Base-by-base conservation (phyloP, 352 stramenopile species). In the Phytophthora sp. region DNA sequence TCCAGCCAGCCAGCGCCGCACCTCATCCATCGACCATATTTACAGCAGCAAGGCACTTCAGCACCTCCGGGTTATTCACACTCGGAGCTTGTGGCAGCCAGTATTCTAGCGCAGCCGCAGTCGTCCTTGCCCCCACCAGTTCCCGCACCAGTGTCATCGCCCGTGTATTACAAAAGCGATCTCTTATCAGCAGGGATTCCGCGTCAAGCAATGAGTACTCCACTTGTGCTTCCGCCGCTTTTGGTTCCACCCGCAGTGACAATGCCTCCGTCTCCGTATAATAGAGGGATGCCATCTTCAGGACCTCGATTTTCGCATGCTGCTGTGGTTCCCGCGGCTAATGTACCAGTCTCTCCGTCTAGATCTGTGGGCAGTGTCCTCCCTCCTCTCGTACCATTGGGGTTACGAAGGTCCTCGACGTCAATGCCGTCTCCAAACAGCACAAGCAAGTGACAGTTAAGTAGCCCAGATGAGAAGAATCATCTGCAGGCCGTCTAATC, bases 11-110 rank as follows among this genome's bases (percentile, higher is more conserved):
- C 52, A 37, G 26, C 35, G 30, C 31, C 31, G 17, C 37, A 20
- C 9, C 9, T 31, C 15, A 45, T 31, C n/a, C 38, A 35, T n/a
- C 45, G 37, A 18, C 56, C 49, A 17, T 62, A 61, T 63, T 11
- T 69, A 42, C 67, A 55, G 21, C 32, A 41, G 13, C 56, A 62
- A 44, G 51, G 21, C 15, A 9, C 20, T 27, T 63, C 62, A 35
- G 17, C 35, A 24, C 9, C 58, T 6, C 5, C 52, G 3, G 55
- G 42, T 1, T 78, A 81, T 52, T 74, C 69, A 12, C 57, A 63
- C 24, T 81, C 69, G 23, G 69, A 78, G 45, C 50, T 76, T 13
- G 35, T 60, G 15, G 73, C 69, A 20, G 73, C 73, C 2, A 72
- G 49, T 42, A 65, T 65, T 9, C 52, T 82, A 26, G 54, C 61